Evolutionary conservation across 1,284 basidiomycete species (phyloP).

Genomic region (Xerocomus nothofagi): DNA sequence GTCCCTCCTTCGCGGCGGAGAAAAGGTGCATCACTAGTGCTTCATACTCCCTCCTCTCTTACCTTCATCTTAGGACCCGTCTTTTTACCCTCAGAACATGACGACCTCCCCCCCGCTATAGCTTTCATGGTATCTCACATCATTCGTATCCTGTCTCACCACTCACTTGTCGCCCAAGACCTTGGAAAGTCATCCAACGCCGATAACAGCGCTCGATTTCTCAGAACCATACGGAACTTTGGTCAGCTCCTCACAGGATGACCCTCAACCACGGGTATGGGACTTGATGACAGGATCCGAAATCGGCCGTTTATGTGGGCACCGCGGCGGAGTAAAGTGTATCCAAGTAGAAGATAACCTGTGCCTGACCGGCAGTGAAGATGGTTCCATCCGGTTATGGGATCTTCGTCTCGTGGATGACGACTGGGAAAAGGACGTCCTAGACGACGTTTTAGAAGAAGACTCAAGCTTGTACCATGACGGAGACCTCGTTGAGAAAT

Average conservation of each 20-base stretch:
- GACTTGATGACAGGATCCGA: constrained; percentile 81
- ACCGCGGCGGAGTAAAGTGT: constrained; percentile 80
- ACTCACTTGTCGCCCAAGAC: constrained; percentile 51
- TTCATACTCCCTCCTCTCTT: constrained; percentile 14
- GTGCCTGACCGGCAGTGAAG: constrained; percentile 88
- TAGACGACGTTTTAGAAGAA: constrained; percentile 66
- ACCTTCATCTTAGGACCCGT: constrained; percentile 67
- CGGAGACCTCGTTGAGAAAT: constrained; percentile 34
- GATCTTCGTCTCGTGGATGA: constrained; percentile 82
- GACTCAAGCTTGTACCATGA: constrained; percentile 40
- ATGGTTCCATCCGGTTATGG: constrained; percentile 86
- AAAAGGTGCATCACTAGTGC: constrained; percentile 52
- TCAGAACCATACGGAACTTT: constrained; percentile 96
- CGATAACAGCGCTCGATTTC: constrained; percentile 90
- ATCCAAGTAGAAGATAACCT: constrained; percentile 92
- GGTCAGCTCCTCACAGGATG: constrained; percentile 83
- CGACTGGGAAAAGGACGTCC: constrained; percentile 57
- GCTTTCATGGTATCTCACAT: constrained; percentile 84
- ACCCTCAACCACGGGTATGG: constrained; percentile 82
- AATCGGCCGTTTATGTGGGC: constrained; percentile 79
- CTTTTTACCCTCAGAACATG: constrained; percentile 96
- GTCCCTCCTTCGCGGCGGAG: constrained; percentile 68
- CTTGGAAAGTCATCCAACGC: constrained; percentile 75
- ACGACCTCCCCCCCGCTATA: constrained; percentile 89
- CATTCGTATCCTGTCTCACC: constrained; percentile 1